Evolutionary conservation across 768 basidiomycete genomes (phyloP).

Genomic region (Cystobasidium onofrii): DNA sequence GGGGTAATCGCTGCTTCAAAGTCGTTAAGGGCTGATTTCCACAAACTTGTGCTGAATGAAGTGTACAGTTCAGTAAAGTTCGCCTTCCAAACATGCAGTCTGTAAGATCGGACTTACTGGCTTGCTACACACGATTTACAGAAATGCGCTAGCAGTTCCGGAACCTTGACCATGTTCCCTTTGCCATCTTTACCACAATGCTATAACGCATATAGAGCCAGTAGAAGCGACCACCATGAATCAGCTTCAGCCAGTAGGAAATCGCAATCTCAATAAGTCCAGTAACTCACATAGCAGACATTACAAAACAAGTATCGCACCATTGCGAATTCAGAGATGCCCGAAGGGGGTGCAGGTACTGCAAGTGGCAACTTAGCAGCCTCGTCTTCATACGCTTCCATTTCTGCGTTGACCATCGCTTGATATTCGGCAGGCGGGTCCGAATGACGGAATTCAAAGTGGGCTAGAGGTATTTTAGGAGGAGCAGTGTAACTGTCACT

Average conservation of each 20-base stretch:
- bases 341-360: not conserved
- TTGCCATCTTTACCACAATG: not conserved
- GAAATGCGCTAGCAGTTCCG: not conserved
- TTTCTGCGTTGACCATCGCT: not conserved
- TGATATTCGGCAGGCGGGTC: too few species aligned
- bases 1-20: not conserved
- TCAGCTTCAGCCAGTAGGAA: too few species aligned
- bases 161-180: not conserved
- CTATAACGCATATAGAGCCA: not conserved
- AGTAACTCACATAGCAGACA: not conserved
- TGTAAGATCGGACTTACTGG: not conserved
- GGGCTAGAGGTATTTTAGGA: not conserved
- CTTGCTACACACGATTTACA: not conserved
- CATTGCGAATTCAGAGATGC: not conserved
- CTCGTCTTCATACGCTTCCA: not conserved
- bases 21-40: not conserved
- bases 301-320: not conserved
- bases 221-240: too few species aligned
- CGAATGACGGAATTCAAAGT: not conserved
- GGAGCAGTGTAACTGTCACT: not conserved
- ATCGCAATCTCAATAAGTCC: too few species aligned
- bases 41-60: not conserved
- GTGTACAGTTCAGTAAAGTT: not conserved
- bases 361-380: not conserved
- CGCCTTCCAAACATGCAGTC: not conserved